Conservation (phyloP, 2,329 filamentous ascomycete genomes). For the Rasamsonia emersonii region DNA sequence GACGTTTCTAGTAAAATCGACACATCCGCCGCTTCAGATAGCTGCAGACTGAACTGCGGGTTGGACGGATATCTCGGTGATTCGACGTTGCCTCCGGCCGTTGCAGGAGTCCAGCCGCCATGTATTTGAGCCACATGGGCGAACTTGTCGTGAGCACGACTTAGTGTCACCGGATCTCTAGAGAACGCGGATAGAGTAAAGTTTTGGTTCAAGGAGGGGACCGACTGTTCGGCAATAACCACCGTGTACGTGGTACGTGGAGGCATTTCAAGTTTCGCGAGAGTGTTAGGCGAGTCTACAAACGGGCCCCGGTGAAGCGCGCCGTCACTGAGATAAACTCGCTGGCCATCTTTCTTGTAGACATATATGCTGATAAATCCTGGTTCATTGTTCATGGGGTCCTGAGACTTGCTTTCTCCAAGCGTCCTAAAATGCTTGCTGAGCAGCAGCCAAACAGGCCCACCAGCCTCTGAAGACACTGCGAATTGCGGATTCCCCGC, state of each 20-base stretch:
- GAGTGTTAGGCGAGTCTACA: constrained; percentile 86
- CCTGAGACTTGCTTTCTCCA: constrained; percentile 39
- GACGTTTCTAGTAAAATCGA: constrained; percentile 66
- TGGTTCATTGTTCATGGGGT: constrained; percentile 42
- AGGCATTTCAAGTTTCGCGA: constrained; percentile 64
- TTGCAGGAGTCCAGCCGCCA: constrained; percentile 67
- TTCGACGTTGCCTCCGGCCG: constrained; percentile 75
- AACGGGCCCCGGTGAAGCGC: constrained; percentile 70
- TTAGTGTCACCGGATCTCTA: constrained; percentile 51
- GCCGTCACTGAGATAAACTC: constrained; percentile 65
- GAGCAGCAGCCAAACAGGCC: constrained; percentile 72
- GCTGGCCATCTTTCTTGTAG: constrained; percentile 61
- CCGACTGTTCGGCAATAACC: constrained; percentile 68
- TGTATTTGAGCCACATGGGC: constrained; percentile 49
- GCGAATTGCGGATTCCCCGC: constrained; percentile 56
- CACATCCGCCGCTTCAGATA: constrained; percentile 52
- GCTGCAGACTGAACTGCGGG: constrained; percentile 66
- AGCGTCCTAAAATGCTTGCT: constrained; percentile 74
- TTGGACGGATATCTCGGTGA: constrained; percentile 72
- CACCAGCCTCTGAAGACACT: constrained; percentile 45
- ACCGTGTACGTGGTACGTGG: constrained; percentile 48
- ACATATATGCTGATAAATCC: constrained; percentile 86
- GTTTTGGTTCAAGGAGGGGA: constrained; percentile 65
- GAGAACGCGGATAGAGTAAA: constrained; percentile 85
- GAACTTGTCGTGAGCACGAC: constrained; percentile 54